Base-by-base conservation (phyloP, 768 basidiomycete species). In the Russula olivacea region DNA sequence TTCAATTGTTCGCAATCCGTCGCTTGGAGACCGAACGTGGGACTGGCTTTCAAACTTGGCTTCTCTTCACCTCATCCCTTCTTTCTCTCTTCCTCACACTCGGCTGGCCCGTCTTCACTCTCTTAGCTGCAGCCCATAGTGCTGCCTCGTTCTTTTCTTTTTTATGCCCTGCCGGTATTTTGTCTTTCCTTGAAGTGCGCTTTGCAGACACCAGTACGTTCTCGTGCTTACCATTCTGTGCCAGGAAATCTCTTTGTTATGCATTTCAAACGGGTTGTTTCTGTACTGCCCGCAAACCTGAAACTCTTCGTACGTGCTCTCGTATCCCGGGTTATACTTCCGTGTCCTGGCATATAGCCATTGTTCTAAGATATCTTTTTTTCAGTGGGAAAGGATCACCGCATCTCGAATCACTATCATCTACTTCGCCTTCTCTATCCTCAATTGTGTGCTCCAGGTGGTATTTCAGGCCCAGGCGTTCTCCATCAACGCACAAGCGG, bases 321-420 rank as follows among this genome's bases (percentile, higher is more conserved):
- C 41, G 12, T 55, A 36, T 9, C 43, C 15, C 28, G 54, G 36
- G 38, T 49, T 36, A 40, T n/a, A 1, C 12, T 59, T 40, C 36
- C 47, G 34, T 34, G 2, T 12, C 45, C 30, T 14, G 52, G 41
- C 50, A 5, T 17, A 23, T 32, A 10, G 7, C 8, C 38, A 19
- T 23, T 28, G 25, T 49, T 41, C 54, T 56, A 34, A 63, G 17
- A 15, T 23, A 1, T 15, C 32, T 28, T 45, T n/a, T 53, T 36
- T 25, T 48, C 69, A 90, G 88, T 87, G 86, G 85, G 78, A 82
- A 61, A 81, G 87, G 60, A 76, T 90, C 68, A 85, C 87, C 23
- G 83, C 85, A 69, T 87, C 88, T 53, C 79, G 79, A 41, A 76
- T 87, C 58, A 86, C 89, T 21, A 75, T 79, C 64, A 69, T 83